Evolutionary conservation across 352 stramenopile genomes (phyloP).

Genomic region (Phytopythium kandeliae): DNA sequence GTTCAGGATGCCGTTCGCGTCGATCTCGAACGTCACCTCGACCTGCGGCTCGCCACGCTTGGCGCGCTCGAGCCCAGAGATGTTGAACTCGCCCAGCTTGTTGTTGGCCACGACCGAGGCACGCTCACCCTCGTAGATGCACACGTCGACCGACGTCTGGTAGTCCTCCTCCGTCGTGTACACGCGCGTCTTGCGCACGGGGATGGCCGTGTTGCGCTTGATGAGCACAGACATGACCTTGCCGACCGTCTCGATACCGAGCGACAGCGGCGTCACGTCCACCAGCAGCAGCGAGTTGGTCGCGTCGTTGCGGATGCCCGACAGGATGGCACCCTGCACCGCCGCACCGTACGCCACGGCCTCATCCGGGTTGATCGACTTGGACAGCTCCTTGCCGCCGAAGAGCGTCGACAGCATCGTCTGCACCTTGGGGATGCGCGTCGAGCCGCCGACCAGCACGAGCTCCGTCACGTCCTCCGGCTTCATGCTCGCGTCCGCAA

Average conservation of each 20-base stretch:
- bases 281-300: conserved; percentile 86
- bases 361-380: conserved; percentile 77
- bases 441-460: conserved; percentile 52
- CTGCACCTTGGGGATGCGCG: conserved; percentile 61
- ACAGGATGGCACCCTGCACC: conserved; percentile 57
- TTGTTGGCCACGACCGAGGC: conserved; percentile 89
- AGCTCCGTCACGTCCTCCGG: conserved; percentile 53
- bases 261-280: conserved; percentile 86
- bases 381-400: conserved; percentile 57
- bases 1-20: conserved; percentile 92
- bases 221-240: conserved; percentile 90
- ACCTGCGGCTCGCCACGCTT: conserved; percentile 89
- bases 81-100: conserved; percentile 91
- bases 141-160: conserved; percentile 85
- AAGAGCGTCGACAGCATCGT: conserved; percentile 50
- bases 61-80: conserved; percentile 82
- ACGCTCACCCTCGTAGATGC: conserved; percentile 87
- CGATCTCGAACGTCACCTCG: conserved; percentile 88
- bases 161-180: conserved; percentile 71
- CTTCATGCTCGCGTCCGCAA: conserved; percentile 65
- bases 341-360: conserved; percentile 75
- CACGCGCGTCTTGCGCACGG: conserved; percentile 73
- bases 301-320: conserved; percentile 64
- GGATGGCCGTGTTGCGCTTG: conserved; percentile 85
- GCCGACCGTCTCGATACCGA: conserved; percentile 86